Percentiles rank a stretch among this genome's conserved stretches.
These are phyloP conservation scores for Multifurca ochricompacta DNA, from an alignment of 768 basidiomycete genomes.

Conservation along the genomic window DNA sequence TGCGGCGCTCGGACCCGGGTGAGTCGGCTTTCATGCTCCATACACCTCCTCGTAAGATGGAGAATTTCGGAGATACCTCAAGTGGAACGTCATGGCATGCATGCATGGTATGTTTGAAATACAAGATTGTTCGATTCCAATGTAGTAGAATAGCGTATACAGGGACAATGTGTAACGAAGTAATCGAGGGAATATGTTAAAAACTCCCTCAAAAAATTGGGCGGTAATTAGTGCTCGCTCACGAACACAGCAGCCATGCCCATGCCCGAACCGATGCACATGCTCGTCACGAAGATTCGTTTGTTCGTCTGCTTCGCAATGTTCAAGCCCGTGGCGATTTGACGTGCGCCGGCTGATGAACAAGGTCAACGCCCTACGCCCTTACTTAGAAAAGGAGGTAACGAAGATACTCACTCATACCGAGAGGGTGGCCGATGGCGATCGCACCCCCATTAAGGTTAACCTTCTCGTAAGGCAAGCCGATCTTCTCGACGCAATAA, in stretches of 20 bases:
- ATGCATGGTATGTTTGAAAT: not conserved
- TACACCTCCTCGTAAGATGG: no score
- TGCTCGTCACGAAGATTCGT: constrained; percentile 79
- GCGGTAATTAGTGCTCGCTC: constrained; percentile 55
- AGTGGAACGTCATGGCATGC: no score
- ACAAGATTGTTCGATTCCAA: not conserved
- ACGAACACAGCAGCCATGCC: constrained; percentile 86
- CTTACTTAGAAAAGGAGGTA: constrained; percentile 12
- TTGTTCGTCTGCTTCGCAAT: constrained; percentile 70
- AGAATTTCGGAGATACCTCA: not conserved
- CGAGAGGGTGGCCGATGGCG: constrained; percentile 83
- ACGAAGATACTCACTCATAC: constrained; percentile 73
- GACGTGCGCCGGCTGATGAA: constrained; percentile 65
- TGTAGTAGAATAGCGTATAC: not conserved
- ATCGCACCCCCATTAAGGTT: constrained; percentile 87
- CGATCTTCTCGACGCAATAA: constrained; percentile 60
- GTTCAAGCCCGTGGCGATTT: constrained; percentile 77
- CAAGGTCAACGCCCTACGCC: not conserved
- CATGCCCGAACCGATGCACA: constrained; percentile 91
- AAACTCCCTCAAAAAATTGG: not conserved
- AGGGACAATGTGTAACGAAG: not conserved
- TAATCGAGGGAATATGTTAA: not conserved
- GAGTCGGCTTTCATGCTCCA: not conserved
- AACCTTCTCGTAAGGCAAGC: constrained; percentile 69
- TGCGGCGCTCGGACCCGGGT: not conserved